phyloP scores from a whole-genome alignment of 768 basidiomycete genomes.

The Scleroderma citrinum region DNA sequence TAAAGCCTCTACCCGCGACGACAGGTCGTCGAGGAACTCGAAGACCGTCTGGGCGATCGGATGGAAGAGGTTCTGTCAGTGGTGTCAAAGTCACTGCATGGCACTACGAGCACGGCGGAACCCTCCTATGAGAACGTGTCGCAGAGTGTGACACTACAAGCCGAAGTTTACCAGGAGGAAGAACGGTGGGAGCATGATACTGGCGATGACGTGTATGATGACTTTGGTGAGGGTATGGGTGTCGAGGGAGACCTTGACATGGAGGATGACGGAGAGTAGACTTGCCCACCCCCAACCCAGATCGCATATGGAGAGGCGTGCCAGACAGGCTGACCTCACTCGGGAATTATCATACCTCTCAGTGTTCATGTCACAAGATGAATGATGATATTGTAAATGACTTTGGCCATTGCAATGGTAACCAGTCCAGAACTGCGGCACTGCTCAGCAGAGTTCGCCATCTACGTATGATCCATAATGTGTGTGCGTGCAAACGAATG shows the following conservation, averaged over 20 bases:
- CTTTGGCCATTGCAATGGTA: not conserved
- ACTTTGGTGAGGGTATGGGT: conserved; percentile 58
- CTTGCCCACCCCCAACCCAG: not conserved
- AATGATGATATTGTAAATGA: too few relatives aligned
- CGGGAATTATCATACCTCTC: too few relatives aligned
- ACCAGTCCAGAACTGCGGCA: not conserved
- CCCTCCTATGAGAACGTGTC: not conserved
- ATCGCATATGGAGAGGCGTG: not conserved
- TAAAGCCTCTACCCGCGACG: not conserved
- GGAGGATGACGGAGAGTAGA: conserved; percentile 42
- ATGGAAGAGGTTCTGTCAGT: conserved; percentile 60
- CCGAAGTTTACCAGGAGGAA: conserved; percentile 15
- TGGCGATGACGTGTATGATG: conserved; percentile 57
- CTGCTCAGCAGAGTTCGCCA: not conserved
- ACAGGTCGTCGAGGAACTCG: conserved; percentile 91
- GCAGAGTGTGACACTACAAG: not conserved
- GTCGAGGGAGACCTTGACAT: conserved; percentile 69
- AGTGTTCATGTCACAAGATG: too few relatives aligned
- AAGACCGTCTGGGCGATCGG: conserved; percentile 68
- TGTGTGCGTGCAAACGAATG: not conserved
- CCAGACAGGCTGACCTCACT: too few relatives aligned
- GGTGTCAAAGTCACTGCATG: conserved; percentile 41
- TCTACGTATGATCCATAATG: not conserved
- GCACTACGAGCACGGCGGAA: not conserved
- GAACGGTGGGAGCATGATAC: conserved; percentile 30